These are phyloP conservation scores for Tylopilus subfusipes DNA, from an alignment of 768 basidiomycete species.

Conservation along the genomic window DNA sequence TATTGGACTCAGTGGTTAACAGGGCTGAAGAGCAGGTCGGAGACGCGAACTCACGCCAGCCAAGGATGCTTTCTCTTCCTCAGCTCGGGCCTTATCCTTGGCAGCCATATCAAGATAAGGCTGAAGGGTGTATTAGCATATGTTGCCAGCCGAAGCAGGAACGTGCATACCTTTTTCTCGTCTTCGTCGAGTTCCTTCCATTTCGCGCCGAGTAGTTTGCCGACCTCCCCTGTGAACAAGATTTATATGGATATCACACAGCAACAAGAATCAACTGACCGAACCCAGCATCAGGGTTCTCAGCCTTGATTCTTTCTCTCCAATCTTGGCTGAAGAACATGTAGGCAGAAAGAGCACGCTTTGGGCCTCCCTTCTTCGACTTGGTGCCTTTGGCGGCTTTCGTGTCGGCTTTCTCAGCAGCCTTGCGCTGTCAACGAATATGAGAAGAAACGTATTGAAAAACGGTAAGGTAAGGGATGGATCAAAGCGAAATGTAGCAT, in stretches of 20 bases:
- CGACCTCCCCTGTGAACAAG: slow-evolving; percentile 68
- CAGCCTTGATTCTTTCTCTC: slow-evolving; percentile 91
- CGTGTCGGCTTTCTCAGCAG: slow-evolving; percentile 64
- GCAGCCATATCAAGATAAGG: slow-evolving; percentile 87
- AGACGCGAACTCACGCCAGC: slow-evolving; percentile 33
- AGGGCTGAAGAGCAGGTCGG: neutral
- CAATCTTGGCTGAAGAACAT: slow-evolving; percentile 99
- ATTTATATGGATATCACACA: slow-evolving; percentile 2
- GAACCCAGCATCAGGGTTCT: slow-evolving; percentile 93
- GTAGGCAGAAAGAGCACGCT: slow-evolving; percentile 92
- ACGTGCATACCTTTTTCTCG: slow-evolving; percentile 78
- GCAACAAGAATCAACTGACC: slow-evolving; percentile 45
- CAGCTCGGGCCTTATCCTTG: slow-evolving; percentile 83
- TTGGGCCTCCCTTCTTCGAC: slow-evolving; percentile 67
- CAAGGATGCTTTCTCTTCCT: slow-evolving; percentile 64
- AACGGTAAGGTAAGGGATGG: neutral
- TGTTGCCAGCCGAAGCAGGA: neutral
- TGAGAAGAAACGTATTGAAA: slow-evolving; percentile 14
- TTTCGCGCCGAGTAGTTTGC: slow-evolving; percentile 91
- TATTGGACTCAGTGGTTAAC: slow-evolving; percentile 9
- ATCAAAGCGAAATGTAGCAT: slow-evolving; percentile 12
- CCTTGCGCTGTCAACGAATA: slow-evolving; percentile 55
- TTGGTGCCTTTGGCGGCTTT: slow-evolving; percentile 57
- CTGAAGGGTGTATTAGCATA: slow-evolving; percentile 37
- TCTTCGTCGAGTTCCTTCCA: slow-evolving; percentile 94